Conservation (phyloP, 2,329 filamentous ascomycete genomes). For the Tolypocladium ophioglossoides region DNA sequence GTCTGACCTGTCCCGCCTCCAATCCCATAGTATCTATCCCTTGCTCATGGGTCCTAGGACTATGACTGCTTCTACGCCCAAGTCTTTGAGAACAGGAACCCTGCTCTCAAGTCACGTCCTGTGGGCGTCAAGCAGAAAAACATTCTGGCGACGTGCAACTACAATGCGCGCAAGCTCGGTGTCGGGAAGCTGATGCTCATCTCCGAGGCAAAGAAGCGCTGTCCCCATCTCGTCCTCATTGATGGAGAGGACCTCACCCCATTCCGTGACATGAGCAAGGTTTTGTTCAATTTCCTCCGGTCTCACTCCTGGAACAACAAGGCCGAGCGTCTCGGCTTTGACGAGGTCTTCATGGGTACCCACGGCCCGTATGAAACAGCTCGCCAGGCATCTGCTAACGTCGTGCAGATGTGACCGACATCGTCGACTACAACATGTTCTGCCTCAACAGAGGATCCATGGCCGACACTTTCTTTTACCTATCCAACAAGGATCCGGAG, state of each 20-base stretch:
- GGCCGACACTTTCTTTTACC: constrained; percentile 64
- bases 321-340: constrained; percentile 77
- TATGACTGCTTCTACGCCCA: constrained; percentile 94
- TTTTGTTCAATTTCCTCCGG: constrained; percentile 62
- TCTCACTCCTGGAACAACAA: constrained; percentile 67
- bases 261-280: constrained; percentile 81
- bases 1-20: not conserved
- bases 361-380: not conserved
- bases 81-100: constrained; percentile 74
- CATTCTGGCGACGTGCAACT: constrained; percentile 90
- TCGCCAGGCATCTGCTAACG: not conserved
- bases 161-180: constrained; percentile 67
- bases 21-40: not conserved
- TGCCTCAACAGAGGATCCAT: constrained; percentile 59
- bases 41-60: constrained; percentile 35
- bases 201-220: constrained; percentile 66
- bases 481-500: constrained; percentile 63
- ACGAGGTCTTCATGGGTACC: constrained; percentile 59
- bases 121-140: constrained; percentile 88
- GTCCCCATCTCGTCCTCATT: constrained; percentile 76
- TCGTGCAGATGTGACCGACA: constrained; percentile 66
- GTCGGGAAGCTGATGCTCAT: constrained; percentile 79
- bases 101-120: constrained; percentile 59
- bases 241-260: constrained; percentile 77
- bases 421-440: constrained; percentile 70